Conservation (phyloP, 75 land plant genomes). For the Pseudotsuga menziesii region DNA sequence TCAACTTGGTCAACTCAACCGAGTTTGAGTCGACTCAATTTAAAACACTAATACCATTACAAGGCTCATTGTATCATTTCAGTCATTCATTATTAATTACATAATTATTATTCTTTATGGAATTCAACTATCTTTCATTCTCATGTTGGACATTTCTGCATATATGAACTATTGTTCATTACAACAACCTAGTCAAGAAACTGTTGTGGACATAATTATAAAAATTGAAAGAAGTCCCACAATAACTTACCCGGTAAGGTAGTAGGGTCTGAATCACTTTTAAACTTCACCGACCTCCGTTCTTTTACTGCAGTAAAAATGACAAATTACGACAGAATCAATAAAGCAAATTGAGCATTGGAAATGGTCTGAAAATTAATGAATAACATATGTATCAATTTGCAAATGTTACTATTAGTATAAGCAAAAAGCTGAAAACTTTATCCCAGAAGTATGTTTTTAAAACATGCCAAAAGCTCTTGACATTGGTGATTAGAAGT, state of each 20-base stretch:
- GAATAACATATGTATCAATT: neutral
- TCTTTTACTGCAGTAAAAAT: slow-evolving; percentile 52
- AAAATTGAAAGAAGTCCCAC: neutral
- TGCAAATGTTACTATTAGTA: neutral
- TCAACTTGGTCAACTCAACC: too few species aligned
- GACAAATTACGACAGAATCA: neutral
- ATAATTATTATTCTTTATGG: too few species aligned
- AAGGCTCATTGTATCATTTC: too few species aligned
- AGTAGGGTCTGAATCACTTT: slow-evolving; percentile 58
- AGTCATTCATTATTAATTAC: too few species aligned
- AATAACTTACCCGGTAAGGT: slow-evolving; percentile 59
- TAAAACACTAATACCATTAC: too few species aligned
- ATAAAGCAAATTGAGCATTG: neutral
- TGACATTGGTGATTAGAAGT: neutral
- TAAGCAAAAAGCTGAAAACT: neutral
- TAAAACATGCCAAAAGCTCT: neutral
- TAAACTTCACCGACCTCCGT: slow-evolving; percentile 73
- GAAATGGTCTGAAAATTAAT: neutral
- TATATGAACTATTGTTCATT: too few species aligned
- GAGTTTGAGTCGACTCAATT: too few species aligned
- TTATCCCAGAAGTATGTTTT: neutral
- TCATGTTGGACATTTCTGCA: too few species aligned
- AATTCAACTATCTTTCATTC: too few species aligned
- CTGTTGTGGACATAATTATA: neutral
- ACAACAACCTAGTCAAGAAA: neutral